Percentiles rank a stretch among this genome's conserved stretches.
phyloP scores from a whole-genome alignment of 2,329 filamentous ascomycete genomes.

The Clonostachys rosea region DNA sequence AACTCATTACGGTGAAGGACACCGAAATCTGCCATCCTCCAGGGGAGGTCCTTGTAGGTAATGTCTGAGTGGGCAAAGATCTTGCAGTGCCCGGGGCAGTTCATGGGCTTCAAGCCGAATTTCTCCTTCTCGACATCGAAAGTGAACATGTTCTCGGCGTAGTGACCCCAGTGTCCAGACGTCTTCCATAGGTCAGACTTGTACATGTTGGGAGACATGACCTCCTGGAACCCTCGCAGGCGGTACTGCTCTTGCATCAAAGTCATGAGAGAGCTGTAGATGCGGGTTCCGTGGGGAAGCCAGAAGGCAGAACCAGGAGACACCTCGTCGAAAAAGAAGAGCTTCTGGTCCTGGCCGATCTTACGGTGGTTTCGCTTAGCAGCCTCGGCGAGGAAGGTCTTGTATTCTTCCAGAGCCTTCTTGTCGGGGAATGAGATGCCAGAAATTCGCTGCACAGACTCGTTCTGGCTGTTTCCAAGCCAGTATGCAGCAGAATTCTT shows the following conservation, averaged over 20 bases:
- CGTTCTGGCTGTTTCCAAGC: constrained; percentile 88
- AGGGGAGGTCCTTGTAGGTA: constrained; percentile 81
- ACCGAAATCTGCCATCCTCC: constrained; percentile 93
- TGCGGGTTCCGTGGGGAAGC: constrained; percentile 85
- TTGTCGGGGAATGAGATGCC: constrained; percentile 95
- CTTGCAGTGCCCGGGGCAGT: constrained; percentile 91
- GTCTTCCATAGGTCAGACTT: constrained; percentile 91
- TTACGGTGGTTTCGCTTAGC: constrained; percentile 93
- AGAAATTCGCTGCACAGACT: constrained; percentile 93
- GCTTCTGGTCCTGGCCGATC: constrained; percentile 91
- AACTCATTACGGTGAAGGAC: constrained; percentile 94
- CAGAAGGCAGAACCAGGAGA: constrained; percentile 95
- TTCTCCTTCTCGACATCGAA: constrained; percentile 73
- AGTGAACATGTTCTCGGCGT: constrained; percentile 86
- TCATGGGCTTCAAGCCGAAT: constrained; percentile 88
- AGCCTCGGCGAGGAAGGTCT: constrained; percentile 95
- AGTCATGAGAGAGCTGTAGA: constrained; percentile 83
- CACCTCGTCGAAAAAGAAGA: constrained; percentile 93
- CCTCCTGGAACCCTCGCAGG: constrained; percentile 90
- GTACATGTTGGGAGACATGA: constrained; percentile 93
- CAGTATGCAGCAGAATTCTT: constrained; percentile 75
- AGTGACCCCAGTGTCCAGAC: constrained; percentile 82
- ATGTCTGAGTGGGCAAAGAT: constrained; percentile 81
- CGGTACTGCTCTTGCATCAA: constrained; percentile 87
- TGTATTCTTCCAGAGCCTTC: constrained; percentile 87